These are phyloP conservation scores for Aspergillus ochraceus DNA, from an alignment of 2,329 filamentous ascomycete species.

Conservation along the genomic window DNA sequence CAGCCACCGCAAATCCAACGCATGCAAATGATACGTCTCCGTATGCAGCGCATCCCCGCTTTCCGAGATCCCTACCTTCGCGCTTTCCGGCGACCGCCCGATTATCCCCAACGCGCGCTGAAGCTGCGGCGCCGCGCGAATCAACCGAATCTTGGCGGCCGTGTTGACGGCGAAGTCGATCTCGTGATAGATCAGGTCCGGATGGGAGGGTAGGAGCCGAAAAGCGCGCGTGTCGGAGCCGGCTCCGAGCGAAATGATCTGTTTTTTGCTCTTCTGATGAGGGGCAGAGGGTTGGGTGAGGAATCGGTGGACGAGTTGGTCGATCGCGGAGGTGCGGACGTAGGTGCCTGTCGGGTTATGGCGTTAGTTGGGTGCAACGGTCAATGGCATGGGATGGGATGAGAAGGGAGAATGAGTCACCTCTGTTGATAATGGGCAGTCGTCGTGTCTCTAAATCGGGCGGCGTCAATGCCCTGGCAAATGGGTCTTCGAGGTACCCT, in stretches of 20 bases:
- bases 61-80: slow-evolving; percentile 36
- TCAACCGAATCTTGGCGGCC: slow-evolving; percentile 60
- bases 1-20: slow-evolving; percentile 69
- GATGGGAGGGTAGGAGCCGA: slow-evolving; percentile 60
- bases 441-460: slow-evolving; percentile 55
- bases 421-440: slow-evolving; percentile 91
- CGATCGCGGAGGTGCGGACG: slow-evolving; percentile 79
- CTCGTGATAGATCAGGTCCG: slow-evolving; percentile 76
- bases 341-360: slow-evolving; percentile 73
- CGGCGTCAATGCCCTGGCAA: slow-evolving; percentile 69
- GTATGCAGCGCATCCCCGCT: slow-evolving; percentile 48
- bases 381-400: background rate
- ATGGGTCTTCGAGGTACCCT: slow-evolving; percentile 82
- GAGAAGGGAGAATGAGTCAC: slow-evolving; percentile 44
- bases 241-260: slow-evolving; percentile 89
- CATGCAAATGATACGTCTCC: slow-evolving; percentile 56
- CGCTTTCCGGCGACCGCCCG: slow-evolving; percentile 12
- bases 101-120: slow-evolving; percentile 31
- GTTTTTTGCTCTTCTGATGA: slow-evolving; percentile 42
- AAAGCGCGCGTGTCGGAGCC: slow-evolving; percentile 91
- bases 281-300: slow-evolving; percentile 45
- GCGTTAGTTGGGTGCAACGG: background rate
- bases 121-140: slow-evolving; percentile 33
- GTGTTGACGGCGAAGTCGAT: slow-evolving; percentile 81
- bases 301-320: slow-evolving; percentile 73